Base-by-base conservation (phyloP, 192 early-diverging fungal species). In the Glomus cerebriforme region DNA sequence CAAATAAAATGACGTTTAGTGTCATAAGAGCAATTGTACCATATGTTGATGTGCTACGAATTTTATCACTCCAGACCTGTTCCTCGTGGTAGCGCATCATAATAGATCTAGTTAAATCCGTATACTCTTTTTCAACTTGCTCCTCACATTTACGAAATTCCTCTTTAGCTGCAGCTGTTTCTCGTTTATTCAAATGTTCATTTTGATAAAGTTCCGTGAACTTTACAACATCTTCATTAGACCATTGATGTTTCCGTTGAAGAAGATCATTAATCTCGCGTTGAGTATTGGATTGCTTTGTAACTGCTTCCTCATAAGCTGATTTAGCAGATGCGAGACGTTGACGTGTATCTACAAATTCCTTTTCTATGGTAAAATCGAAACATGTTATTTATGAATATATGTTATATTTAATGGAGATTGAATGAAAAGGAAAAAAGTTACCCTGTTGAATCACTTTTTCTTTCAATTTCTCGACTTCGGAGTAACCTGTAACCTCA, bases 61-160 rank as follows among this genome's bases (percentile, higher is more conserved):
- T 95, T 85, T 95, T 95, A 84, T 95, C 93, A 82, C 92, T 93
- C 93, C 93, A 95, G 31, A 95, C 82, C 77, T 95, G 93, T 63
- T 95, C 93, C 80, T 93, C 93, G 69, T 95, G 93, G 80, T 95
- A 95, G 22, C 93, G 83, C 67, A 91, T 86, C 80, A 91, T 90
- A n/a, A 95, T 95, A 1, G 90, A 86, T 27, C 82, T 84, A 1
- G 90, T 92, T 54, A 95, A 74, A 34, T 85, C 87, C 27, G 89
- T 83, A 39, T 92, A 95, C 13, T 86, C 85, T 32, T 82, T 80
- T 26, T 95, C 93, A 37, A 93, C 92, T 19, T 88, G 76, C 31
- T 86, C 79, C 67, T 95, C 93, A 0, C 85, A 82, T 26, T 86
- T 83, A 34, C 82, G 82, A 45, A 89, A 89, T 70, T 85, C 81